A percentile compares a stretch with the other conserved stretches of the same genome.
Conservation (phyloP, 192 early-diverging fungal species). For the Kickxella alabastrina region DNA sequence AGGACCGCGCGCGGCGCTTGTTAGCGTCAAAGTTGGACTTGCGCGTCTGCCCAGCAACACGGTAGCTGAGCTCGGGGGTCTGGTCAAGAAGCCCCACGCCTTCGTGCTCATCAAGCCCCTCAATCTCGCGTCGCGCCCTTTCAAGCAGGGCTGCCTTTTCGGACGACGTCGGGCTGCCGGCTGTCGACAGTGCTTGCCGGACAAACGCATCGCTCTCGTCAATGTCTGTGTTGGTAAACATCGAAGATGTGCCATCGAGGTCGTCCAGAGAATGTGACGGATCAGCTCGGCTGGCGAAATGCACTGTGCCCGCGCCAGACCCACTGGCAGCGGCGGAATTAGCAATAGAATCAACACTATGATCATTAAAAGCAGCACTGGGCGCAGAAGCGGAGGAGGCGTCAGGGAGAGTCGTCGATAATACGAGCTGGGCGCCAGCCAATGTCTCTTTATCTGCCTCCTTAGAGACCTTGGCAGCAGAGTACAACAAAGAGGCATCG, state of each 20-base stretch:
- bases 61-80: slow-evolving; percentile 47
- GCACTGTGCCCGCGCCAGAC: no score
- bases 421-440: background rate
- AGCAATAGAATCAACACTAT: background rate
- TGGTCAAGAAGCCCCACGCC: slow-evolving; percentile 49
- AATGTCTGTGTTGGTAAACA: slow-evolving; percentile 36
- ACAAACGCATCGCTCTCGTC: slow-evolving; percentile 8
- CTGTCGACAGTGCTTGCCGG: background rate
- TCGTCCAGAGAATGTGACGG: slow-evolving; percentile 16
- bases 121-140: slow-evolving; percentile 39
- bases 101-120: slow-evolving; percentile 39
- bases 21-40: slow-evolving; percentile 21
- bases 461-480: background rate
- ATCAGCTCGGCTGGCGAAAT: background rate
- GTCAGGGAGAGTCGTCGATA: background rate
- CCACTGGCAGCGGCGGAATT: background rate
- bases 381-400: background rate
- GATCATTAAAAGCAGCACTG: background rate
- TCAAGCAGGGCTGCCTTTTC: slow-evolving; percentile 40
- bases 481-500: background rate
- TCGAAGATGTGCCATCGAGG: slow-evolving; percentile 29
- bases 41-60: slow-evolving; percentile 15
- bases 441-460: background rate
- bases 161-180: slow-evolving; percentile 4
- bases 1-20: slow-evolving; percentile 32